A percentile compares a stretch with the other conserved stretches of the same genome.
Conservation (phyloP, 305 asterid genomes). For the Andrographis paniculata region DNA sequence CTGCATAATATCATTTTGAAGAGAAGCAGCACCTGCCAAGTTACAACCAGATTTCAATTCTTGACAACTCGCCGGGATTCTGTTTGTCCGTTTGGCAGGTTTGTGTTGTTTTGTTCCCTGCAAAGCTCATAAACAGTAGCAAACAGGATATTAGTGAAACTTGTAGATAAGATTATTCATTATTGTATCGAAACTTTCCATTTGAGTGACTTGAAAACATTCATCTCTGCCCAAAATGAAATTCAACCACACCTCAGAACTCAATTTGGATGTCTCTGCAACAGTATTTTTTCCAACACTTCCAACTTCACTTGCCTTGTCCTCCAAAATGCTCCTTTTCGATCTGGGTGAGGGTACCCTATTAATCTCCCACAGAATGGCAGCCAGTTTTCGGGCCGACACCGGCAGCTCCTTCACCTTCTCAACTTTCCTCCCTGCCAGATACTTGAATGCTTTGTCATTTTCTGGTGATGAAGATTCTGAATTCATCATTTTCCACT, state of each 20-base stretch:
- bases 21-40: constrained; percentile 32
- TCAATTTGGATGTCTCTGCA: constrained; percentile 34
- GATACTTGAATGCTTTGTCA: constrained; percentile 39
- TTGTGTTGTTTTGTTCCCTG: constrained; percentile 59
- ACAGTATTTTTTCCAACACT: constrained; percentile 28
- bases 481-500: constrained; percentile 68
- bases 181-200: background rate
- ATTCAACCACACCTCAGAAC: constrained; percentile 27
- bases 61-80: constrained; percentile 58
- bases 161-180: background rate
- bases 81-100: constrained; percentile 43
- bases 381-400: constrained; percentile 18
- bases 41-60: constrained; percentile 35
- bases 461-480: constrained; percentile 36
- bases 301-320: constrained; percentile 32
- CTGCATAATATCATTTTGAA: constrained; percentile 51
- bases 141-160: background rate
- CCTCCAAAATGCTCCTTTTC: constrained; percentile 37
- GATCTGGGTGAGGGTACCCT: constrained; percentile 40
- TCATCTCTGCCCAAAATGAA: constrained; percentile 30
- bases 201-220: background rate
- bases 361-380: constrained; percentile 71
- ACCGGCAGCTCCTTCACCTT: constrained; percentile 20
- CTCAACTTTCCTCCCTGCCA: constrained; percentile 36
- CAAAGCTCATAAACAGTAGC: constrained; percentile 16